phyloP scores from a whole-genome alignment of 2,329 filamentous ascomycete species.

The Alternaria sp. region DNA sequence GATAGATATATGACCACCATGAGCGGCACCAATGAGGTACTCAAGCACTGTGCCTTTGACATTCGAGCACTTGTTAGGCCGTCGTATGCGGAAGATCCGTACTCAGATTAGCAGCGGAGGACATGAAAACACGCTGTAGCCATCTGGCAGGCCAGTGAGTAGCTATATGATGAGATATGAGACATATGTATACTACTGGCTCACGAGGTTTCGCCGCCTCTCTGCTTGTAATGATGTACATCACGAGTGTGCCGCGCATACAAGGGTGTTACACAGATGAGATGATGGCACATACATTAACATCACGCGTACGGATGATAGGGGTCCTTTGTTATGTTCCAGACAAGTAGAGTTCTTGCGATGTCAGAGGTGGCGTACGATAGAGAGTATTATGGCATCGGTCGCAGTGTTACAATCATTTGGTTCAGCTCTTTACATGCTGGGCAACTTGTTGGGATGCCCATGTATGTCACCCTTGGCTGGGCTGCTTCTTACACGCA shows the following conservation, averaged over 20 bases:
- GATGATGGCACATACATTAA: fast-evolving
- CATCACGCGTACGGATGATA: neutral
- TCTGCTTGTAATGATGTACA: neutral
- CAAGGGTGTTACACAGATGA: neutral
- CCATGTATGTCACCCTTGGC: neutral
- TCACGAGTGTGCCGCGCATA: neutral
- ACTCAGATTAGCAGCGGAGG: neutral
- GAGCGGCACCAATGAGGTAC: neutral
- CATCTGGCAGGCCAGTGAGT: neutral
- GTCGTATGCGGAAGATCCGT: neutral
- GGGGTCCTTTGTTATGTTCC: neutral
- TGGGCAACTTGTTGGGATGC: neutral
- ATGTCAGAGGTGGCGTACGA: neutral
- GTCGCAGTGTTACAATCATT: neutral
- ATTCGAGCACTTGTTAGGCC: neutral
- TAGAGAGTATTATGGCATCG: neutral
- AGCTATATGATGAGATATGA: no score
- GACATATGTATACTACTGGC: neutral
- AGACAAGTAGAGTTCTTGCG: neutral
- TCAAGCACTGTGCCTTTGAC: neutral
- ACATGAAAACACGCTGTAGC: neutral
- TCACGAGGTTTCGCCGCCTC: neutral
- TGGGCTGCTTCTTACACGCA: neutral
- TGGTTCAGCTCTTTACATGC: neutral
- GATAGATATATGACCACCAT: neutral